Evolutionary conservation across 176 grass and related monocot genomes (phyloP).

Genomic region (Oryza meridionalis): DNA sequence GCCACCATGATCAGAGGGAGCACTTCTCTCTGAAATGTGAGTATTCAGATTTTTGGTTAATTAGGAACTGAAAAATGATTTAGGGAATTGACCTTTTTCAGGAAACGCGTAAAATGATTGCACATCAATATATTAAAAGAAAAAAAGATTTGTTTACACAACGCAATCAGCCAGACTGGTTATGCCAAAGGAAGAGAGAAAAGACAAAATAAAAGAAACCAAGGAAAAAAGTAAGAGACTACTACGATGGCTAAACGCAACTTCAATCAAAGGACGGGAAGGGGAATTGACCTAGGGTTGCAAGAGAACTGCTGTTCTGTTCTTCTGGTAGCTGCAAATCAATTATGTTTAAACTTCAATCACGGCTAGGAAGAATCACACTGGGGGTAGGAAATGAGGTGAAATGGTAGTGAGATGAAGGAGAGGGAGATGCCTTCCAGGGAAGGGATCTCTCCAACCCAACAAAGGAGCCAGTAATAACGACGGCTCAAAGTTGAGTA

Average conservation of each 20-base stretch:
- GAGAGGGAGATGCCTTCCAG: background rate
- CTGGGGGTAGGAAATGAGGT: background rate
- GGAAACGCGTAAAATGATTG: too few species aligned
- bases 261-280: too few species aligned
- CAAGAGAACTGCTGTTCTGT: too few species aligned
- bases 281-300: background rate
- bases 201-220: too few species aligned
- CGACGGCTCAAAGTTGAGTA: too few species aligned
- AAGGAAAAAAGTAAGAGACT: too few species aligned
- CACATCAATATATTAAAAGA: too few species aligned
- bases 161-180: too few species aligned
- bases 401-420: background rate
- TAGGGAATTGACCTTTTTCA: background rate
- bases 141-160: too few species aligned
- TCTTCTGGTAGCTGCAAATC: background rate
- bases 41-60: background rate
- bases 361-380: background rate
- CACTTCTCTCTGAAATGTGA: background rate
- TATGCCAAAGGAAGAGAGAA: too few species aligned
- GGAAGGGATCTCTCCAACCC: background rate
- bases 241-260: too few species aligned
- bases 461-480: too few species aligned
- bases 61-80: background rate
- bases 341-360: background rate
- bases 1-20: background rate